Evolutionary conservation across 176 grass and related monocot species (phyloP), one percentile per base, ranked within the genome.

Genomic region (Areca catechu): DNA sequence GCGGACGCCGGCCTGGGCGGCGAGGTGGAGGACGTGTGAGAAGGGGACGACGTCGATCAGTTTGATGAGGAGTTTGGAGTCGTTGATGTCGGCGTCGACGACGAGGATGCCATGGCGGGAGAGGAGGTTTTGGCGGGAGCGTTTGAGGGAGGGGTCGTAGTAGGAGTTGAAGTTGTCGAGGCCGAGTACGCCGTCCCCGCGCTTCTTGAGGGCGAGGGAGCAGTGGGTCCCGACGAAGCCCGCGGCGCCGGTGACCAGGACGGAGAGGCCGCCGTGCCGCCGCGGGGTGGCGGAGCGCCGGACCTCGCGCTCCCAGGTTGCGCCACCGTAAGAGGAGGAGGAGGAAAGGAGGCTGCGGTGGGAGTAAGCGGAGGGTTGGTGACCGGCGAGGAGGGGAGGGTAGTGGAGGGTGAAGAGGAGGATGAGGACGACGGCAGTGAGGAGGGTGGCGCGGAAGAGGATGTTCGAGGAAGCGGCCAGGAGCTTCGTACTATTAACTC

Each of bases 21-120:
- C 60, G 30, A 62, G 60, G 34, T 62, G 60, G 60, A 62, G 60
- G 29, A 62, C 60, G 18, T 62, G 60, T 30, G 60, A 62, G 60
- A 62, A 62, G 60, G 60, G 60, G 19, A 47, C 60, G 19, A 48
- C 60, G 25, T 43, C 30, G 60, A 62, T 48, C 30, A 62, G 60
- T 20, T 48, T 20, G 7, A 37, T 37, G 30, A 62, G 60, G 19
- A 62, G 60, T 0, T 29, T 19, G 34, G 19, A 29, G 29, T 62
- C 60, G 19, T 62, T 62, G 19, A 62, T 62, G 60, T 62, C 60
- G 9, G 60, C 60, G 30, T 62, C 60, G 30, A 62, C 4, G 60
- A 62, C 60, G 60, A 62, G 30, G 34, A 62, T 37, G 30, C 60
- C 60, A 12, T 48, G 30, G 0, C 7, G 3, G 12, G 60, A 24